Base-by-base conservation (phyloP, 2,329 filamentous ascomycete genomes). In the Neophaeococcomyces aloes region DNA sequence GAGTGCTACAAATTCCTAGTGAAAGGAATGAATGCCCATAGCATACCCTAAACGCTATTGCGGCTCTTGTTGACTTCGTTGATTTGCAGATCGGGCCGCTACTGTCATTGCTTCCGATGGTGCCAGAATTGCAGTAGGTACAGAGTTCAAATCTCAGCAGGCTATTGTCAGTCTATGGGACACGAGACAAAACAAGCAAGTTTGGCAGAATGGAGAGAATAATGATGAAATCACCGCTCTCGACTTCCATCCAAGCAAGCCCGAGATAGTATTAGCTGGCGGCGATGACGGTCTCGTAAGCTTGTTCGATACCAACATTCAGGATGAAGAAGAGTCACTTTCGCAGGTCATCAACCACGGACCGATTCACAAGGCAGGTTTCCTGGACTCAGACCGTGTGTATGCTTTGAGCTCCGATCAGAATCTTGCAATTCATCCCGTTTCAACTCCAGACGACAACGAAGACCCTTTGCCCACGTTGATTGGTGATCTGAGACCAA, bases 321-420 rank as follows among this genome's bases (percentile, higher is more conserved):
- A 59, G 2, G 72, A 75, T 38, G 77, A 81, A 58, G 76, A 81
- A 42, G 77, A 81, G 40, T 75, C 76, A 2, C 61, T 80, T 23
- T 65, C 75, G 39, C 75, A 79, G 55, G 75, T 79, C 25, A 69
- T 79, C 56, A 80, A 79, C 55, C 76, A 79, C 52, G 65, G 72
- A 37, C 78, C 77, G 6, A 70, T 81, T 38, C 75, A 79, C 49
- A 75, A 75, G 51, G 73, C 76, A 17, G 76, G 75, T 2, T 79
- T 79, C 58, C 61, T 80, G 18, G 69, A 66, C 11, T 59, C 67
- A 4, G 59, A 62, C 29, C 63, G 70, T 31, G 68, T 78, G 42
- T 79, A 72, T 51, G 74, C 74, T 4, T 63, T 80, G 7, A 78
- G 75, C 45, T 77, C 78, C 3, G 77, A 81, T 49, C 77, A 81